These are phyloP conservation scores for Anthoceros angustus DNA, from an alignment of 225 moss, liverwort and hornwort species.

Conservation along the genomic window DNA sequence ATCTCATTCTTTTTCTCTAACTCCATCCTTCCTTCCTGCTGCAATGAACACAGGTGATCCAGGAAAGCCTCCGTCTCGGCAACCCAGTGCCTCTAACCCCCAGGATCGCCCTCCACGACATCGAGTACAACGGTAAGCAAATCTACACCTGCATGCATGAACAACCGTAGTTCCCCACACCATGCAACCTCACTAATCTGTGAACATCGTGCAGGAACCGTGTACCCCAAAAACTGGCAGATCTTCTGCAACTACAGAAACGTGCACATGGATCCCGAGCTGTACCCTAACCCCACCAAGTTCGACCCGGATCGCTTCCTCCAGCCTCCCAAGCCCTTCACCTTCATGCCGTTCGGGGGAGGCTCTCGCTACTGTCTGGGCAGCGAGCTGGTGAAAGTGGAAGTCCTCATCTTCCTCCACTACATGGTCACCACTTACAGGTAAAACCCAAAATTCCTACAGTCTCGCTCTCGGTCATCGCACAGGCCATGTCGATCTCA, in stretches of 20 bases:
- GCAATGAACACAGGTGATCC: not conserved
- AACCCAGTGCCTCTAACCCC: conserved; percentile 1
- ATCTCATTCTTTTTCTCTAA: no score
- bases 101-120: not conserved
- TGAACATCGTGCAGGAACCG: not conserved
- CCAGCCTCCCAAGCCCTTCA: conserved; percentile 1
- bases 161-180: no score
- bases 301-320: not conserved
- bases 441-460: not conserved
- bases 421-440: not conserved
- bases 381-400: not conserved
- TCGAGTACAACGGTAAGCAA: not conserved
- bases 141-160: not conserved
- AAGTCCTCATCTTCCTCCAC: not conserved
- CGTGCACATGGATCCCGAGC: not conserved
- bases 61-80: conserved; percentile 1
- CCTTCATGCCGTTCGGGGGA: not conserved
- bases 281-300: conserved; percentile 4
- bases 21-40: not conserved
- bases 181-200: no score
- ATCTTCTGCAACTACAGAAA: conserved; percentile 1
- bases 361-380: not conserved
- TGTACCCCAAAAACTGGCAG: not conserved
- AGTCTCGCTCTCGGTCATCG: not conserved
- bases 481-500: no score